Base-by-base conservation (phyloP, 163 green algal species). In the Scenedesmus sp. region DNA sequence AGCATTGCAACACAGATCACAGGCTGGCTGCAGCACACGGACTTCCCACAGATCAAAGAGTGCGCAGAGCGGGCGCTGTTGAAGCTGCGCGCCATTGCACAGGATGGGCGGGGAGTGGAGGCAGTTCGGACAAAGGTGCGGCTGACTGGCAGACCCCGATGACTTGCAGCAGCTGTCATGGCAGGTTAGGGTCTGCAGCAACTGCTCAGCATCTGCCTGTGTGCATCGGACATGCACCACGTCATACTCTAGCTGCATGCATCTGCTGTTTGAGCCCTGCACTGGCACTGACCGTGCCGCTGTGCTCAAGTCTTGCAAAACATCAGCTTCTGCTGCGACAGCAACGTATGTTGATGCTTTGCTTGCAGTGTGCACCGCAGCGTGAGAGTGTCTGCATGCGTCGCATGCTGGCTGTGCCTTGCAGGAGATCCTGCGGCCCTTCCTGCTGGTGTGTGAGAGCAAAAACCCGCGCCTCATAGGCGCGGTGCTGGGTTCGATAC, bases 401-500 rank as follows among this genome's bases (percentile, higher is more conserved):
- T 9, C 0, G 7, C 1, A 1, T 30, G 16, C 72, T 49, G 30
- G 9, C n/a, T 46, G 33, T 81, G 22, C 56, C 15, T 49, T 81
- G 83, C 91, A 98, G 95, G 96, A 98, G n/a, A 79, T 98, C 2
- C 91, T 98, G 33, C 94, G 94, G 68, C 97, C 97, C 9, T 96
- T 98, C 89, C 85, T 96, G 40, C 72, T 97, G 35, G 95, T 96
- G 33, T 97, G 95, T 83, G 96, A 98, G 44, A 95, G 93, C 61
- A 97, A 96, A 61, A 96, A 94, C 56, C 83, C 95, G 1, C 94
- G 94, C 72, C 94, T 98, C 40, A 94, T 95, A n/a, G 94, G 83
- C 53, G 83, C 94, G 12, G 93, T 94, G 2, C 94, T 98, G 79
- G 89, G 86, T 9, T 96, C 93, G 53, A 82, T 97, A 6, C 97